These are phyloP conservation scores for Tetrapisispora phaffii DNA, from an alignment of 805 yeast species.

Conservation along the genomic window DNA sequence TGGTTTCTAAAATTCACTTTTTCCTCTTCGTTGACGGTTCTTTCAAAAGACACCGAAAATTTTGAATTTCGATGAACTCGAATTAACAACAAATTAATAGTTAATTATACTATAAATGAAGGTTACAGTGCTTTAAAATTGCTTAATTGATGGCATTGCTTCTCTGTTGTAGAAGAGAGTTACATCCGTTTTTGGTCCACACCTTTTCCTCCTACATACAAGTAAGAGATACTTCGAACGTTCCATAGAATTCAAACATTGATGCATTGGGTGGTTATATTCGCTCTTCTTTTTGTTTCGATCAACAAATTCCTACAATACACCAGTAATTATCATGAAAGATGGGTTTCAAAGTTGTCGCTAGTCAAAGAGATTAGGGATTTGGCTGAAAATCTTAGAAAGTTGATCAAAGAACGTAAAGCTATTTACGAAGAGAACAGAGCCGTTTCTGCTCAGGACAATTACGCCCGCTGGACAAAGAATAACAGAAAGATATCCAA, in stretches of 20 bases:
- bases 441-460: conserved; percentile 74
- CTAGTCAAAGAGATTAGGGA: conserved; percentile 16
- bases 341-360: conserved; percentile 11
- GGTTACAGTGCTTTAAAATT: too few relatives aligned
- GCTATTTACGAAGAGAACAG: conserved; percentile 44
- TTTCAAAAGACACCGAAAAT: neutral
- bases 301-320: conserved; percentile 19
- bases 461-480: conserved; percentile 94
- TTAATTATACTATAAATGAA: too few relatives aligned
- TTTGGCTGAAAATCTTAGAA: conserved; percentile 23
- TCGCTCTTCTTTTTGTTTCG: conserved; percentile 13
- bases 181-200: too few relatives aligned
- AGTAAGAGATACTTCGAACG: too few relatives aligned
- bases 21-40: neutral
- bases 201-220: too few relatives aligned
- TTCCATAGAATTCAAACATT: too few relatives aligned
- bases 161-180: too few relatives aligned
- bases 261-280: conserved; percentile 11
- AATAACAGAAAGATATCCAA: conserved; percentile 63
- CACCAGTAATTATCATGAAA: conserved; percentile 14
- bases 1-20: too few relatives aligned
- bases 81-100: neutral
- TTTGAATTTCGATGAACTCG: neutral
- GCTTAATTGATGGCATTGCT: too few relatives aligned
- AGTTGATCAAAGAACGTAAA: conserved; percentile 36